Conservation (phyloP, 2,329 filamentous ascomycete genomes). For the Fusarium sp. region DNA sequence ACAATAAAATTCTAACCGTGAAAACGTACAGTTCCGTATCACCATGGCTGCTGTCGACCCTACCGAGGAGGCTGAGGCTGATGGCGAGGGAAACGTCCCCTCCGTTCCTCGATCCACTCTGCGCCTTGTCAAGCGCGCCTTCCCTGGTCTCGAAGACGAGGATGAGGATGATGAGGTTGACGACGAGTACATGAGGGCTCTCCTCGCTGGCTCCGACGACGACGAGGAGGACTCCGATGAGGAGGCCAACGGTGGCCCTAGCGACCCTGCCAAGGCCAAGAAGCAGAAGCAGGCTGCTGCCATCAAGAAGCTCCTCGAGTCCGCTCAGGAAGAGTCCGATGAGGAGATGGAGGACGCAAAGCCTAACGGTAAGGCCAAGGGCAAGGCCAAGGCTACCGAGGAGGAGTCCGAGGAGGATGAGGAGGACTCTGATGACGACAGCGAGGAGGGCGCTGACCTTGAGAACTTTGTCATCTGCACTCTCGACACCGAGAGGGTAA, state of each 20-base stretch:
- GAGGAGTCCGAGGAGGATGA: conserved; percentile 72
- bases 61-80: conserved; percentile 78
- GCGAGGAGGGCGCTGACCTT: conserved; percentile 75
- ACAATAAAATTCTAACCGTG: conserved; percentile 28
- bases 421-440: conserved; percentile 75
- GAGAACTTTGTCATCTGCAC: conserved; percentile 97
- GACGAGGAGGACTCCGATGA: conserved; percentile 69
- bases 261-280: conserved; percentile 91
- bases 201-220: conserved; percentile 67
- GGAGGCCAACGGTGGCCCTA: conserved; percentile 87
- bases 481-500: conserved; percentile 91
- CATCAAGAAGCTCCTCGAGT: conserved; percentile 82
- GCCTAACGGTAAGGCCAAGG: conserved; percentile 76
- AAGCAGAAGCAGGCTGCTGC: conserved; percentile 86
- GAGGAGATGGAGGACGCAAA: conserved; percentile 83
- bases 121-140: conserved; percentile 86
- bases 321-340: conserved; percentile 71
- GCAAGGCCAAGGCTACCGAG: conserved; percentile 76
- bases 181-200: conserved; percentile 73
- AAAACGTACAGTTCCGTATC: conserved; percentile 82
- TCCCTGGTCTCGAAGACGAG: conserved; percentile 66
- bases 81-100: conserved; percentile 73
- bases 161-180: conserved; percentile 76
- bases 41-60: conserved; percentile 99
- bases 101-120: conserved; percentile 84